These are phyloP conservation scores for Ceratocystis cubensis DNA, from an alignment of 2,329 filamentous ascomycete species.

Conservation along the genomic window DNA sequence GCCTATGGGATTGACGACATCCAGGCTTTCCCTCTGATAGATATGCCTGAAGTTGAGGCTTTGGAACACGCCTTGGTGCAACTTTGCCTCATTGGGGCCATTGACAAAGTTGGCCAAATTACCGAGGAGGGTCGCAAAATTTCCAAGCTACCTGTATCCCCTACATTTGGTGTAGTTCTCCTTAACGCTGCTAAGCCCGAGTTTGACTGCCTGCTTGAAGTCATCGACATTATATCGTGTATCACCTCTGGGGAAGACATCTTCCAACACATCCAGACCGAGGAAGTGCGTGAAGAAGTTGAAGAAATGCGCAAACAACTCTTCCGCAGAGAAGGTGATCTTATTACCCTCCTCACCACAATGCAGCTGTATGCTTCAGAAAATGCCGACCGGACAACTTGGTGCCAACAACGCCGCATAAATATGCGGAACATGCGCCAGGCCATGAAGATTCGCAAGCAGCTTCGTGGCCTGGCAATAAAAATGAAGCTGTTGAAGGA, in stretches of 20 bases:
- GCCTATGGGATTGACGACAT: constrained; percentile 76
- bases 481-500: constrained; percentile 39
- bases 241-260: constrained; percentile 52
- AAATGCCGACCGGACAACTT: constrained; percentile 40
- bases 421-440: constrained; percentile 50
- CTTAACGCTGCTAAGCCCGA: constrained; percentile 62
- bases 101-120: constrained; percentile 60
- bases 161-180: constrained; percentile 67
- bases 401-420: constrained; percentile 47
- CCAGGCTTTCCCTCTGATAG: constrained; percentile 71
- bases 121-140: constrained; percentile 64
- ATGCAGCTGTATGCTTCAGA: constrained; percentile 50
- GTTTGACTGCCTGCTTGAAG: constrained; percentile 62
- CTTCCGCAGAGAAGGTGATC: constrained; percentile 48
- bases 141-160: constrained; percentile 70
- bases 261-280: constrained; percentile 46
- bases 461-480: constrained; percentile 45
- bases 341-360: constrained; percentile 51
- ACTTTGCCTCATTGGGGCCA: constrained; percentile 63
- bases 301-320: constrained; percentile 45
- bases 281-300: constrained; percentile 43
- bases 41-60: constrained; percentile 62
- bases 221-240: constrained; percentile 68
- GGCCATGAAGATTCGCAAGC: constrained; percentile 48
- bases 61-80: constrained; percentile 73